Conservation (phyloP, 257 asterid species). For the Scutellaria barbata region DNA sequence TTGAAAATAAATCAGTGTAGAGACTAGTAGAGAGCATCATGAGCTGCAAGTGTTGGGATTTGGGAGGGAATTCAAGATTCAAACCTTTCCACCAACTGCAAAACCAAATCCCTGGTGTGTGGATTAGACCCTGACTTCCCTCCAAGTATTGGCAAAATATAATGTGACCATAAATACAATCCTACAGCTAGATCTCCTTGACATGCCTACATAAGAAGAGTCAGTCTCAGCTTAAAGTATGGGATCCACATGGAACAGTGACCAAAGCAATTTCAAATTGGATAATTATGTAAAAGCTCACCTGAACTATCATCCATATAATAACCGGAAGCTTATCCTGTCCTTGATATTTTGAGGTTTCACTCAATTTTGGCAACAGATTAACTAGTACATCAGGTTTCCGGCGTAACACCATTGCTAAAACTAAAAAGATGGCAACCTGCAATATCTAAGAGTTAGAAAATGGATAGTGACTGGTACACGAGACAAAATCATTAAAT, state of each 20-base stretch:
- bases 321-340: constrained; percentile 77
- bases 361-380: constrained; percentile 61
- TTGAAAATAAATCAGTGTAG: constrained; percentile 7
- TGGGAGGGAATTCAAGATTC: constrained; percentile 18
- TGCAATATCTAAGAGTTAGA: constrained; percentile 39
- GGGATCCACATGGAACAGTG: constrained; percentile 25
- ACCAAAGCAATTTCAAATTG: constrained; percentile 8
- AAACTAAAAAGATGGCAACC: constrained; percentile 83
- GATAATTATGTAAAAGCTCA: constrained; percentile 26
- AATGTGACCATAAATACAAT: constrained; percentile 78
- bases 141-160: constrained; percentile 69
- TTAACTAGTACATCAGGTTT: constrained; percentile 74
- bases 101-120: constrained; percentile 68
- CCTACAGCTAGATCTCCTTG: constrained; percentile 85
- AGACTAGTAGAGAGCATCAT: constrained; percentile 13
- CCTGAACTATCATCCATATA: constrained; percentile 86
- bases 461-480: background rate
- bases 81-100: constrained; percentile 91
- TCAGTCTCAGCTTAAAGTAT: constrained; percentile 32
- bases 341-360: constrained; percentile 77
- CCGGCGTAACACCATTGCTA: constrained; percentile 78
- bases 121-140: constrained; percentile 81
- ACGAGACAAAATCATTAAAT: background rate
- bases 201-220: constrained; percentile 55
- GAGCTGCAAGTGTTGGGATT: background rate